A percentile compares a stretch with the other conserved stretches of the same genome.
These are phyloP conservation scores for Xylariaceae sp. DNA, from an alignment of 2,329 filamentous ascomycete genomes.

Conservation along the genomic window DNA sequence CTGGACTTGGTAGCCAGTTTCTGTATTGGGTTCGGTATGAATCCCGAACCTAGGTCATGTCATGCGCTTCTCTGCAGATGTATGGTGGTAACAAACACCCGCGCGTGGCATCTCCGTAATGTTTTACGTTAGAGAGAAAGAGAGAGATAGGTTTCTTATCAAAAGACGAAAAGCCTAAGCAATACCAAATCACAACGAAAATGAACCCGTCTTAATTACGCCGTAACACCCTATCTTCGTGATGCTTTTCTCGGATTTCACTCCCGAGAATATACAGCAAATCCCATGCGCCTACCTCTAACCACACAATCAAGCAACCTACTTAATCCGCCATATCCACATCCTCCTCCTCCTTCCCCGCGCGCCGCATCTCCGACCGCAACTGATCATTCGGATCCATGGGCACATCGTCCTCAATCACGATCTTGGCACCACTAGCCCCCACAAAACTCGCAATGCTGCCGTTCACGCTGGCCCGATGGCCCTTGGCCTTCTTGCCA, in stretches of 20 bases:
- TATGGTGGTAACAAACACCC: background rate
- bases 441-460: slow-evolving; percentile 26
- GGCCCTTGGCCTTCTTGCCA: slow-evolving; percentile 37
- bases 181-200: slow-evolving; percentile 1
- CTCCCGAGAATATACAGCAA: background rate
- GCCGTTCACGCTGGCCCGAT: slow-evolving; percentile 19
- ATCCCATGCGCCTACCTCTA: background rate
- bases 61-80: slow-evolving; percentile 5
- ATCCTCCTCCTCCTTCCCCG: slow-evolving; percentile 39
- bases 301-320: slow-evolving; percentile 21
- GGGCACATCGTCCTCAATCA: slow-evolving; percentile 29
- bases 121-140: background rate
- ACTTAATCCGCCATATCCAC: slow-evolving; percentile 56
- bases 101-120: background rate
- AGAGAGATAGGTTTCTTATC: background rate
- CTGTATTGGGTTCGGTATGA: slow-evolving; percentile 25
- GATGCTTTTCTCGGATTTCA: background rate
- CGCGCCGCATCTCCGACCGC: slow-evolving; percentile 50
- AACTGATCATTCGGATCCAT: slow-evolving; percentile 49
- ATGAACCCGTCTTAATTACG: background rate
- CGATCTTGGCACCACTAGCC: slow-evolving; percentile 21
- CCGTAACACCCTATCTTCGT: background rate
- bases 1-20: slow-evolving; percentile 11
- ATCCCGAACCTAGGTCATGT: slow-evolving; percentile 24
- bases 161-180: background rate